Evolutionary conservation across 2,329 filamentous ascomycete genomes (phyloP), one percentile per base, ranked within the genome.

Genomic region (Camptophora hylomeconis): DNA sequence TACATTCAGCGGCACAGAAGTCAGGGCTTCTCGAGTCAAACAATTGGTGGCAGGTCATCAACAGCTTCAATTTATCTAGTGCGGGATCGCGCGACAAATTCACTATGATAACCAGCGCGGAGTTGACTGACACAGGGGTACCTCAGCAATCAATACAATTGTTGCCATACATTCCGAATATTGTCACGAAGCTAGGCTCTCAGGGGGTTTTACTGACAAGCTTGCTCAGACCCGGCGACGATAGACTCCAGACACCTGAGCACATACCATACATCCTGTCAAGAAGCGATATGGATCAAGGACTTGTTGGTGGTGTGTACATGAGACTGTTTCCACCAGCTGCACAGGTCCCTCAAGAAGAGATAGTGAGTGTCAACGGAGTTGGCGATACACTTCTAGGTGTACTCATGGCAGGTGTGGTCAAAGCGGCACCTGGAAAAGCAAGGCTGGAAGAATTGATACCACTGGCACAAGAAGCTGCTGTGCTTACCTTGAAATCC

Each of bases 301-400:
- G 61, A 5, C 61, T 76, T 0, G 74, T 84, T 2, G 82, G 84
- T 0, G 87, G 86, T 0, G 65, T 94, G 3, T 94, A 94, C 47
- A 84, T 94, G 75, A 57, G 73, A 5, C 50, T 76, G 58, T 80
- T 82, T 50, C 72, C 80, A 0, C 63, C 79, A 0, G 69, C 69
- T 1, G 73, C 80, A 48, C 56, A 61, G 10, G 65, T 93, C 5
- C 34, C 44, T 2, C 53, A 60, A 0, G 56, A 67, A 12, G 72
- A 89, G 15, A 65, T 92, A 1, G 73, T 87, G 2, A 93, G 83
- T 25, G 87, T 95, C 7, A 95, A 95, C 50, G 89, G 87, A 0
- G 84, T 83, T 2, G 89, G 89, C 0, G 89, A 98, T 54, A 94
- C 89, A 0, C 86, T 95, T 51, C 62, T 92, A 6, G 89, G 87